A percentile compares a stretch with the other conserved stretches of the same genome.
Evolutionary conservation across 805 yeast species (phyloP).

Genomic region (Debaryomyces tyrocola): DNA sequence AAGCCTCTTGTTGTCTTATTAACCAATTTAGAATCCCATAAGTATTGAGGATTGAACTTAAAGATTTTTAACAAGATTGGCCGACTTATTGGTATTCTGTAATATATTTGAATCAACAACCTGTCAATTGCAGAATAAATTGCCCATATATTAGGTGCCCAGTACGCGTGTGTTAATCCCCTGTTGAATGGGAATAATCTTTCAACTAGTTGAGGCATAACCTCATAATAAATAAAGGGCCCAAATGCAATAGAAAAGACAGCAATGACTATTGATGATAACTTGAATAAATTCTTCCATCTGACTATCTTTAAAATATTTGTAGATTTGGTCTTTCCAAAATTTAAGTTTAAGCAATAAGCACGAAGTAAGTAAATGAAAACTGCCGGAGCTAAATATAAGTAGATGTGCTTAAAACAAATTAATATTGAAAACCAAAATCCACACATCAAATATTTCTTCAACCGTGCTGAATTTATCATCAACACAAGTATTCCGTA

Average conservation of each 20-base stretch:
- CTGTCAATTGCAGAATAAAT: conserved; percentile 83
- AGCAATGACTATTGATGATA: conserved; percentile 61
- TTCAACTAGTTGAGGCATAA: conserved; percentile 59
- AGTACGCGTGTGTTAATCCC: conserved; percentile 95
- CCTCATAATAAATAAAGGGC: conserved; percentile 68
- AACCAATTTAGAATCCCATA: conserved; percentile 31
- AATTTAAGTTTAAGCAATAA: conserved; percentile 57
- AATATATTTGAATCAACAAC: conserved; percentile 50
- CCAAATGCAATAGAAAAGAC: conserved; percentile 71
- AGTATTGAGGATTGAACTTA: conserved; percentile 46
- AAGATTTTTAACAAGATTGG: conserved; percentile 30
- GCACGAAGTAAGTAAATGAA: conserved; percentile 74
- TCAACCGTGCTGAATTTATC: conserved; percentile 65
- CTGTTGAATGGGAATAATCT: conserved; percentile 91
- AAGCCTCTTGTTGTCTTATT: conserved; percentile 70
- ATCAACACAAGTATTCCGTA: conserved; percentile 80
- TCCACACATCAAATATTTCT: conserved; percentile 59
- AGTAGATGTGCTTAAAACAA: conserved; percentile 92
- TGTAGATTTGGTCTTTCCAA: conserved; percentile 20
- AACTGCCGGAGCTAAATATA: conserved; percentile 93
- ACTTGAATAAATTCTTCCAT: conserved; percentile 59
- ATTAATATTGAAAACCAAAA: conserved; percentile 70
- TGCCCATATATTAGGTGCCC: conserved; percentile 99
- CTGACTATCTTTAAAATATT: conserved; percentile 39
- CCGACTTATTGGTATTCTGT: conserved; percentile 31